phyloP scores from a whole-genome alignment of 306 rosid species.

The Quercus rubra region DNA sequence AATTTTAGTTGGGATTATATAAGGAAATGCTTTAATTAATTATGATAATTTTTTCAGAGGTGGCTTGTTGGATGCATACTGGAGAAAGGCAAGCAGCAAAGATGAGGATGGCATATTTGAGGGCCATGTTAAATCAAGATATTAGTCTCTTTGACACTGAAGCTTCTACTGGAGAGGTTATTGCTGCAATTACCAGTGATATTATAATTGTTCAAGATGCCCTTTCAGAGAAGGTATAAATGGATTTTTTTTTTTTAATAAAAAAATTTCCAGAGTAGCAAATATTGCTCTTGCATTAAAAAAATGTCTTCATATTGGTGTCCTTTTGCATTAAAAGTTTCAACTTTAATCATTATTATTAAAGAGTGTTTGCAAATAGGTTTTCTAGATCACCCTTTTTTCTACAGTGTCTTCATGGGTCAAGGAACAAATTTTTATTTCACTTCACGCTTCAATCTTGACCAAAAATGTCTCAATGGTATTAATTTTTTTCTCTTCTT shows the following conservation, averaged over 20 bases:
- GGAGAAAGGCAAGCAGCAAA: constrained; percentile 94
- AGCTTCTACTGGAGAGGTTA: constrained; percentile 89
- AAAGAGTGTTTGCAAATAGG: too few species aligned
- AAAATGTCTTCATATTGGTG: too few species aligned
- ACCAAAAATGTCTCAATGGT: too few species aligned
- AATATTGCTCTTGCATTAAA: not conserved
- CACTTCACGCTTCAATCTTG: too few species aligned
- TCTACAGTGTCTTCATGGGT: too few species aligned
- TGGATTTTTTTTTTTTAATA: not conserved
- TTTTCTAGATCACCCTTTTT: too few species aligned
- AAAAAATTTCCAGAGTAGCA: not conserved
- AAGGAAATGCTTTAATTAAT: not conserved
- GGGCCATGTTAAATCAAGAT: constrained; percentile 84
- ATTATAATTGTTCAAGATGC: constrained; percentile 92
- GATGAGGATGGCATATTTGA: constrained; percentile 95
- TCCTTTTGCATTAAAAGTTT: not conserved
- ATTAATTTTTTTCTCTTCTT: too few species aligned
- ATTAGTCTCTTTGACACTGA: constrained; percentile 88
- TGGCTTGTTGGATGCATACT: constrained; percentile 99
- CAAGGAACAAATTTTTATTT: too few species aligned
- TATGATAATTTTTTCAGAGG: constrained; percentile 48
- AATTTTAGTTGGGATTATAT: not conserved
- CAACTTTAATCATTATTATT: not conserved
- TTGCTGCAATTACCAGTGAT: constrained; percentile 85
- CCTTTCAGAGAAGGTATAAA: constrained; percentile 74